These are phyloP conservation scores for Podaxis carcinomalis DNA, from an alignment of 768 basidiomycete species.

Conservation along the genomic window DNA sequence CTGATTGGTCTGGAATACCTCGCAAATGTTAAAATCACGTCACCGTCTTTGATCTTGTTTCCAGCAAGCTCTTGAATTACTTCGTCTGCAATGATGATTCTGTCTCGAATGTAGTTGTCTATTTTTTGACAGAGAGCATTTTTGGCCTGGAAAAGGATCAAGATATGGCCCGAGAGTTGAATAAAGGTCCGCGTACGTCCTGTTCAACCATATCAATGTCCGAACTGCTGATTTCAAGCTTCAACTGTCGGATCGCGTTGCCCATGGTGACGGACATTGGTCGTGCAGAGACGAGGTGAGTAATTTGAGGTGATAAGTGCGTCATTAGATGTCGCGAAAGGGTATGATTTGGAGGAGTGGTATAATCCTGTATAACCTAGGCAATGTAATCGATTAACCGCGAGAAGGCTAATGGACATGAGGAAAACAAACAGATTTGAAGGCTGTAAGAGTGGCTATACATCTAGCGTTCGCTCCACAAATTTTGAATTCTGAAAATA, in stretches of 20 bases:
- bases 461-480: conserved; percentile 94
- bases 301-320: conserved; percentile 90
- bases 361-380: conserved; percentile 89
- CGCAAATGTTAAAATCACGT: conserved; percentile 90
- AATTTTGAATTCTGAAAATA: conserved; percentile 90
- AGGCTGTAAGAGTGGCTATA: conserved; percentile 86
- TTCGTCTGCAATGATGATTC: conserved; percentile 89
- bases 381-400: conserved; percentile 1
- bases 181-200: conserved; percentile 51
- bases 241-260: conserved; percentile 90
- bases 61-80: conserved; percentile 88
- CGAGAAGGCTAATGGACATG: conserved; percentile 10
- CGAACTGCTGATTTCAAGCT: conserved; percentile 89
- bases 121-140: conserved; percentile 78
- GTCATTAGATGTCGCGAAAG: conserved; percentile 90
- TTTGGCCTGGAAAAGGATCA: conserved; percentile 63
- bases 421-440: conserved; percentile 71
- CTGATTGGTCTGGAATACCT: conserved; percentile 43
- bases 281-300: conserved; percentile 80
- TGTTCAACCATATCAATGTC: conserved; percentile 94
- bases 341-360: conserved; percentile 80
- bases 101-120: conserved; percentile 89
- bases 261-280: conserved; percentile 95
- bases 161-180: not conserved
- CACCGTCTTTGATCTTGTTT: conserved; percentile 92